A percentile compares a stretch with the other conserved stretches of the same genome.
Conservation (phyloP, 139 green algal genomes). For the Chlamydomonas sphaeroides region DNA sequence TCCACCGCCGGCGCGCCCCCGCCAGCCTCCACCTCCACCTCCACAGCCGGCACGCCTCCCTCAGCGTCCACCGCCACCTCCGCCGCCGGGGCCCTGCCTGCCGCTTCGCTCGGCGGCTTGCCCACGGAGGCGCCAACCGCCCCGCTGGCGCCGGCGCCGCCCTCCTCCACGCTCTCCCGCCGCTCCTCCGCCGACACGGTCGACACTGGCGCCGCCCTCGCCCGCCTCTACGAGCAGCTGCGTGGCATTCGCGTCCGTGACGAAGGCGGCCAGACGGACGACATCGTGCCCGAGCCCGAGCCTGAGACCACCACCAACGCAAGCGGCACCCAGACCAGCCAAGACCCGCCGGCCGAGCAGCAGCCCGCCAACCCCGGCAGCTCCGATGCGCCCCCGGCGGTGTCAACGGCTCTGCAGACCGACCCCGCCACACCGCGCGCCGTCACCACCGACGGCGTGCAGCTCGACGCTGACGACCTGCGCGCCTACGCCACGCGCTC, state of each 20-base stretch:
- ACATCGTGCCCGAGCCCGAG: neutral
- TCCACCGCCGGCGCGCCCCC: neutral
- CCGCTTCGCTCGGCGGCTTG: too few relatives aligned
- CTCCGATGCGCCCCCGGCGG: too few relatives aligned
- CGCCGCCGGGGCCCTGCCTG: too few relatives aligned
- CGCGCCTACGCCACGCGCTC: neutral
- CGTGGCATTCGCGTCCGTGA: slow-evolving; percentile 14
- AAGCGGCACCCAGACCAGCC: too few relatives aligned
- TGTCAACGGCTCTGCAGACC: too few relatives aligned
- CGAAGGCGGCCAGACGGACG: neutral
- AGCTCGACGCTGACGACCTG: neutral
- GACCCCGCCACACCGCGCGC: too few relatives aligned
- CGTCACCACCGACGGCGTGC: neutral
- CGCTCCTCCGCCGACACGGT: slow-evolving; percentile 20
- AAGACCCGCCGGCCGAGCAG: too few relatives aligned
- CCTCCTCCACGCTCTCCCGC: neutral
- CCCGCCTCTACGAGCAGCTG: neutral
- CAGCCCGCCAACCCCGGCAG: too few relatives aligned
- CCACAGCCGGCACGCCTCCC: too few relatives aligned
- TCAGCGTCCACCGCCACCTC: neutral
- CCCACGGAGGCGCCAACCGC: too few relatives aligned
- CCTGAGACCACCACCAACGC: too few relatives aligned
- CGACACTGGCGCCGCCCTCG: neutral
- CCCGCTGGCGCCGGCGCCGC: too few relatives aligned
- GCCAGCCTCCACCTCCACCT: neutral